Base-by-base conservation (phyloP, 2,329 filamentous ascomycete genomes). In the Diaporthe ilicicola region DNA sequence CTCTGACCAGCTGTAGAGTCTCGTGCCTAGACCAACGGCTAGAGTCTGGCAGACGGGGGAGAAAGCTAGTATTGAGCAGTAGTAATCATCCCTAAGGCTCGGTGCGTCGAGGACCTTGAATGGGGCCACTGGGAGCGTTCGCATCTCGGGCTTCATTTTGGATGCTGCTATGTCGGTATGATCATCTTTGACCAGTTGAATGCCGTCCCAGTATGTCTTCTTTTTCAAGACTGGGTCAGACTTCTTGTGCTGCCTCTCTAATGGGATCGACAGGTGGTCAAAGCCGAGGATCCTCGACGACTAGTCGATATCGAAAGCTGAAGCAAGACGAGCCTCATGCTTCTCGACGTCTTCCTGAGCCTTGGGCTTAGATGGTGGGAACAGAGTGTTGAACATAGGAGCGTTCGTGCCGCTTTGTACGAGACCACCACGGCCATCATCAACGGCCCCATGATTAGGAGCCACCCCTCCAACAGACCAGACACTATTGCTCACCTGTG, bases 101-200 rank as follows among this genome's bases (percentile, higher is more conserved):
- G 95, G 94, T 10, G 95, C 95, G 82, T 98, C 94, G 6, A 99
- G 86, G 8, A 98, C 93, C 91, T 93, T 93, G 83, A 97, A 97
- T 6, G 94, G 93, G 22, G 92, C 88, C 9, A 87, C 86, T 46
- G 94, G 92, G 51, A 96, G 84, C 44, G 84, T 81, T 67, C 86
- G 83, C 70, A 77, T 75, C 67, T 80, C 75, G 44, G 74, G 44
- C 12, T 55, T 27, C n/a, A 29, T 75, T 70, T 44, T 72, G 15
- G 64, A 75, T 67, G 48, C 69, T 62, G 29, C 79, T 74, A 59
- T 79, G 5, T 27, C 19, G 7, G 62, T 50, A n/a, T 71, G 67
- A 3, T 73, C 75, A 0, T 79, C 74, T 22, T 78, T 79, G 22
- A 78, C 75, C 84, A 84, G 85, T 67, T 81, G 77, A 1, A 79